Evolutionary conservation across 129 eudicot genomes (phyloP).

Genomic region (Flaveria linearis): DNA sequence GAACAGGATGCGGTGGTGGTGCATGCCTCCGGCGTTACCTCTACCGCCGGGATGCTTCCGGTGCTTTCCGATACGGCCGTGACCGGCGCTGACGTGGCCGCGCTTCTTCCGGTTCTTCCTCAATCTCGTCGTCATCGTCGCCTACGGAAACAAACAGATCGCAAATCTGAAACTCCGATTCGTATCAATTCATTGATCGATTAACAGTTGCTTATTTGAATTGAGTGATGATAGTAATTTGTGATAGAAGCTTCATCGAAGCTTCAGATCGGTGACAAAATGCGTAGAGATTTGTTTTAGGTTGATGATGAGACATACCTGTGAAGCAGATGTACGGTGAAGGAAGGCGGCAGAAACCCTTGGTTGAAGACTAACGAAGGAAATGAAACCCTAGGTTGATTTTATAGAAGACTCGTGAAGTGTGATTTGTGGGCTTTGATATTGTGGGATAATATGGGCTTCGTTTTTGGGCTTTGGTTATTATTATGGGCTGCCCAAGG

Average conservation of each 20-base stretch:
- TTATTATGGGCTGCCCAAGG: not conserved
- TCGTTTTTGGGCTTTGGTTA: too few relatives aligned
- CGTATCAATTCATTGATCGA: too few relatives aligned
- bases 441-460: too few relatives aligned
- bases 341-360: conserved; percentile 32
- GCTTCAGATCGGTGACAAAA: not conserved
- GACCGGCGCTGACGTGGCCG: conserved; percentile 80
- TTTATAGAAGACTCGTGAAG: conserved; percentile 5
- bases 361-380: not conserved
- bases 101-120: conserved; percentile 87
- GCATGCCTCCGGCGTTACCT: conserved; percentile 86
- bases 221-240: too few relatives aligned
- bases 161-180: not conserved
- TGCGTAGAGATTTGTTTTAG: not conserved
- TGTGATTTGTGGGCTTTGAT: not conserved
- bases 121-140: conserved; percentile 60
- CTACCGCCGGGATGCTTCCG: conserved; percentile 89
- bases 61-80: conserved; percentile 81
- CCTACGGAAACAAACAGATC: not conserved
- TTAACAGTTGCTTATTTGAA: not conserved
- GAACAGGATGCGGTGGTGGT: conserved; percentile 89
- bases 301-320: not conserved
- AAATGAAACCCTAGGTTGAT: conserved; percentile 27
- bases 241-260: not conserved
- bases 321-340: not conserved